Evolutionary conservation across 768 basidiomycete species (phyloP).

Genomic region (Mycena filopes): DNA sequence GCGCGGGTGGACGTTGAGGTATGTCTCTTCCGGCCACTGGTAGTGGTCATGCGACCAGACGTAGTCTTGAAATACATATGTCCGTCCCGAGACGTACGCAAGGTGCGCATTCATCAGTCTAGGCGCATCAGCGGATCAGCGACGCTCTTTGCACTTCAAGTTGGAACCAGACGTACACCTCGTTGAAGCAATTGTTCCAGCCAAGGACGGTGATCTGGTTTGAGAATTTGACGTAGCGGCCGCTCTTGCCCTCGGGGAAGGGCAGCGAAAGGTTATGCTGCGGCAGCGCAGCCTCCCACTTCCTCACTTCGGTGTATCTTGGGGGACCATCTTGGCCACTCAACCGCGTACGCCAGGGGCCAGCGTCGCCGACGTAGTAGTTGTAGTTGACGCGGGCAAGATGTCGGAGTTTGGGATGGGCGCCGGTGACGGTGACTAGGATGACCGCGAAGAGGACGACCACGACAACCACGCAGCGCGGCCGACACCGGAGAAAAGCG

Average conservation of each 20-base stretch:
- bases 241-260: constrained; percentile 57
- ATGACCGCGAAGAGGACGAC: background rate
- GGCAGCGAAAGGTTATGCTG: constrained; percentile 60
- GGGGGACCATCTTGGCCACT: constrained; percentile 41
- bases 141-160: background rate
- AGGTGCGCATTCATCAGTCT: constrained; percentile 63
- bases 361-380: constrained; percentile 2
- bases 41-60: constrained; percentile 54
- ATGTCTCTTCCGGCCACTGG: constrained; percentile 45
- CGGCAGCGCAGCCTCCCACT: constrained; percentile 55
- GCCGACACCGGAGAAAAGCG: background rate
- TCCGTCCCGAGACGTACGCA: constrained; percentile 58
- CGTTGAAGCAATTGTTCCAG: constrained; percentile 64
- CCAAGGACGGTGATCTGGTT: constrained; percentile 53
- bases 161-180: constrained; percentile 49
- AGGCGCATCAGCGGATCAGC: background rate
- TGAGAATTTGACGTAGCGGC: constrained; percentile 59
- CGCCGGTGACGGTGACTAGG: background rate
- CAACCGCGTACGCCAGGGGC: background rate
- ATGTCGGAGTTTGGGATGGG: background rate
- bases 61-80: constrained; percentile 62
- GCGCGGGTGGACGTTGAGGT: background rate
- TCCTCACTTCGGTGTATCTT: constrained; percentile 45
- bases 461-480: background rate
- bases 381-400: constrained; percentile 4